phyloP scores from a whole-genome alignment of 345 rosid genomes.

The Laguncularia racemosa region DNA sequence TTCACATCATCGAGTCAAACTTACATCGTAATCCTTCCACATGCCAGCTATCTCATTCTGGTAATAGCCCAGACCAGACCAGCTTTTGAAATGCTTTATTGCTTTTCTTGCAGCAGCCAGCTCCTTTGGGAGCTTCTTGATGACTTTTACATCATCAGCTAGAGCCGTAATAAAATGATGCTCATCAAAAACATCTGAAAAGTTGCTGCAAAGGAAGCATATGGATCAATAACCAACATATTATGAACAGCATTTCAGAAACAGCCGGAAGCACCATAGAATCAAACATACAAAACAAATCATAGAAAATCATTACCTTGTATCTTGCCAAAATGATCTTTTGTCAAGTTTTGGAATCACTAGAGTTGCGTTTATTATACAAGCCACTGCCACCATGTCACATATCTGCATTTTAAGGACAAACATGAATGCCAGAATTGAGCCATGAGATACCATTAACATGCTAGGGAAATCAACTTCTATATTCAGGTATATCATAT shows the following conservation, averaged over 20 bases:
- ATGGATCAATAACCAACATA: no score
- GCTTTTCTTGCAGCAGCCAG: slow-evolving; percentile 69
- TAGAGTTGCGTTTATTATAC: slow-evolving; percentile 83
- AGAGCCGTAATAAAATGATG: slow-evolving; percentile 54
- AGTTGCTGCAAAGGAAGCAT: no score
- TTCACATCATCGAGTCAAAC: neutral
- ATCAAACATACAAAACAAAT: no score
- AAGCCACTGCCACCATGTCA: slow-evolving; percentile 92
- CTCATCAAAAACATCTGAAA: slow-evolving; percentile 82
- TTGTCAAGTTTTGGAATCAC: slow-evolving; percentile 85
- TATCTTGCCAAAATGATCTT: slow-evolving; percentile 89
- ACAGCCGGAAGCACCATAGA: no score
- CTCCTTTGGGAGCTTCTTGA: slow-evolving; percentile 65
- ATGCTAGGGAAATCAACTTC: neutral
- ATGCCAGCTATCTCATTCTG: slow-evolving; percentile 68
- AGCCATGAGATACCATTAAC: neutral
- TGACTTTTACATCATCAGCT: slow-evolving; percentile 58
- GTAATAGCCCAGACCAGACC: slow-evolving; percentile 77
- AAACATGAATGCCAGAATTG: slow-evolving; percentile 1
- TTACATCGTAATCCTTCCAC: slow-evolving; percentile 65
- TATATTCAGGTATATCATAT: no score
- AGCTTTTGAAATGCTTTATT: slow-evolving; percentile 81
- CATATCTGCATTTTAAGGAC: slow-evolving; percentile 50
- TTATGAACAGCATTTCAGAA: no score
- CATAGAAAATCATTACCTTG: slow-evolving; percentile 59